Percentiles rank a stretch among this genome's conserved stretches.
Conservation (phyloP, 2,329 filamentous ascomycete genomes). For the Lachnellula willkommii region DNA sequence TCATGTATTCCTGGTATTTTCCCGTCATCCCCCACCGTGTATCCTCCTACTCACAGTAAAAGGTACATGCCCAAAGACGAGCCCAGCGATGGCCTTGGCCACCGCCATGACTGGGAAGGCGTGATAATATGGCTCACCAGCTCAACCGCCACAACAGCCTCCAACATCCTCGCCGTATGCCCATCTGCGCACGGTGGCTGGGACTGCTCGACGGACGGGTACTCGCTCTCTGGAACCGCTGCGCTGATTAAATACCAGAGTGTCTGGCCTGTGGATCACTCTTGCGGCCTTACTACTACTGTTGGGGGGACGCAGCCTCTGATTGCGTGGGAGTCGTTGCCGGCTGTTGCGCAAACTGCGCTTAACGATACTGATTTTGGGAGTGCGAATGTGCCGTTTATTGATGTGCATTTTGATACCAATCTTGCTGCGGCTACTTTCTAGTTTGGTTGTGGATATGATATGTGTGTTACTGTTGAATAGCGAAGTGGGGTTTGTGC, state of each 20-base stretch:
- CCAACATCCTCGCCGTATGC: constrained; percentile 43
- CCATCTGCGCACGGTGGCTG: constrained; percentile 48
- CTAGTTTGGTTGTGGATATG: constrained; percentile 11
- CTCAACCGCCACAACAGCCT: constrained; percentile 25
- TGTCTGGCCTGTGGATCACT: constrained; percentile 42
- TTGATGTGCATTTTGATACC: constrained; percentile 28
- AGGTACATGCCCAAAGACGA: constrained; percentile 46
- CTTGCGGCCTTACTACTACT: constrained; percentile 33
- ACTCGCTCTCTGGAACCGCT: constrained; percentile 37
- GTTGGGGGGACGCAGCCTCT: constrained; percentile 37
- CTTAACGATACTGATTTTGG: constrained; percentile 38
- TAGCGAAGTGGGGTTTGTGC: too few species aligned
- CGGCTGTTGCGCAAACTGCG: constrained; percentile 32
- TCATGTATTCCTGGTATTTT: constrained; percentile 46
- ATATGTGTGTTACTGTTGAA: too few species aligned
- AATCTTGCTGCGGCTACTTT: constrained; percentile 39
- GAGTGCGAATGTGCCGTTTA: constrained; percentile 39
- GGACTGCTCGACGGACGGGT: constrained; percentile 38
- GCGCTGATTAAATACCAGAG: constrained; percentile 46
- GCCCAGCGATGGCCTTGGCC: constrained; percentile 38
- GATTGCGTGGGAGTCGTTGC: constrained; percentile 41
- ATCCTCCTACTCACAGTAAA: constrained; percentile 22
- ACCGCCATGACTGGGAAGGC: constrained; percentile 54
- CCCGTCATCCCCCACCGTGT: constrained; percentile 31
- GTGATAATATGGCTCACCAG: constrained; percentile 46